Conservation (phyloP, 176 grass and related monocot genomes). For the Musa schizocarpa region DNA sequence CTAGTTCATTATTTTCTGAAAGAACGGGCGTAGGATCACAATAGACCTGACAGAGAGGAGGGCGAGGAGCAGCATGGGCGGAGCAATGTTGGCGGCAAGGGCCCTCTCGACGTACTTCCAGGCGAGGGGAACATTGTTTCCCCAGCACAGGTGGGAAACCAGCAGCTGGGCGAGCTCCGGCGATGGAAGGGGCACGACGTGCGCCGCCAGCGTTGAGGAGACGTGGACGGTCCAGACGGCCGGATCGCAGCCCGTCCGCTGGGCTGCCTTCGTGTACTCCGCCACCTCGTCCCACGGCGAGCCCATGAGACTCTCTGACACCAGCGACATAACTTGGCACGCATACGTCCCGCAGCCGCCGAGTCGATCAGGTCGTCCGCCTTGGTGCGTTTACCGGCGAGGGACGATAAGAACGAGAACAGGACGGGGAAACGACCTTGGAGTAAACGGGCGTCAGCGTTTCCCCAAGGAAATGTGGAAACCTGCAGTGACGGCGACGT, state of each 20-base stretch:
- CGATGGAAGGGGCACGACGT: slow-evolving; percentile 30
- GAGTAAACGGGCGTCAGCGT: no score
- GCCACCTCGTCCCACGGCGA: slow-evolving; percentile 39
- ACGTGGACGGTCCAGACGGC: slow-evolving; percentile 49
- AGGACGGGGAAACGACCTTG: no score
- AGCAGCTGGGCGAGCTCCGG: slow-evolving; percentile 55
- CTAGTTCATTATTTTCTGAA: not conserved
- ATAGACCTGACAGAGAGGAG: slow-evolving; percentile 63
- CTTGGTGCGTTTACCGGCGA: no score
- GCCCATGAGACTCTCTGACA: not conserved
- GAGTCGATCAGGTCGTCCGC: not conserved
- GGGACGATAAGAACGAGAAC: no score
- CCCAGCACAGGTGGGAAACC: slow-evolving; percentile 33
- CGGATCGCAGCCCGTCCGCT: slow-evolving; percentile 40
- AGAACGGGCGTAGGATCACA: not conserved
- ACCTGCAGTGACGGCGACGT: no score
- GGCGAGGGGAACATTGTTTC: slow-evolving; percentile 23
- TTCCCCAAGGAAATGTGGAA: no score
- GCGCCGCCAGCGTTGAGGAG: slow-evolving; percentile 15
- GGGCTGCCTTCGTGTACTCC: slow-evolving; percentile 61
- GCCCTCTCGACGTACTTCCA: slow-evolving; percentile 96
- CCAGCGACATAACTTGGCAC: not conserved
- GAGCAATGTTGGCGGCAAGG: slow-evolving; percentile 50
- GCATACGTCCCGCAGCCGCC: not conserved
- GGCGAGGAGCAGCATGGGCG: slow-evolving; percentile 61